phyloP scores from a whole-genome alignment of 2,329 filamentous ascomycete genomes.

The Teratosphaeria pseudoeucalypti region DNA sequence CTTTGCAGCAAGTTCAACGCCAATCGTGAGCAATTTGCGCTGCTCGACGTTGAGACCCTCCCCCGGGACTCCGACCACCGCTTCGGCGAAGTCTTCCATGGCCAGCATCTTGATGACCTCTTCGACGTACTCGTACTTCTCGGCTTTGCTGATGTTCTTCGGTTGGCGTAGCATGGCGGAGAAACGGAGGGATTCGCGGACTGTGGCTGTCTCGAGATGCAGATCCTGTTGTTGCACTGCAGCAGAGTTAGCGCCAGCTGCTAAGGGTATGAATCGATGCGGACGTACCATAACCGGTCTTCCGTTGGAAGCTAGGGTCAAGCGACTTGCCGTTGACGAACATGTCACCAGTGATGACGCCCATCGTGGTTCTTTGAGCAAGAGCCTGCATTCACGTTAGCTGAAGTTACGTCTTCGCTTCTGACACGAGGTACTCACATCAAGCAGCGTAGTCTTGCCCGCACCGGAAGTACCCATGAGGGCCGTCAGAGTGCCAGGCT shows the following conservation, averaged over 20 bases:
- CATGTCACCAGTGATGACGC: conserved; percentile 57
- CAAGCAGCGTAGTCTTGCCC: conserved; percentile 52
- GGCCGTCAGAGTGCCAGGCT: conserved; percentile 43
- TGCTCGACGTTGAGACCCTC: conserved; percentile 53
- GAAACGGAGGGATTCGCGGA: conserved; percentile 46
- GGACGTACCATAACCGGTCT: conserved; percentile 49
- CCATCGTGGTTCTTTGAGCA: conserved; percentile 48
- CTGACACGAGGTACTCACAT: conserved; percentile 22
- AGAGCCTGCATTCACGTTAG: conserved; percentile 28
- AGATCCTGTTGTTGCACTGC: conserved; percentile 51
- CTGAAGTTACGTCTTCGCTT: neutral
- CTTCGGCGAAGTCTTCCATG: conserved; percentile 57
- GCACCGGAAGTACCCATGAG: conserved; percentile 30
- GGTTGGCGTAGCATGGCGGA: conserved; percentile 51
- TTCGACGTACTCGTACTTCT: conserved; percentile 54
- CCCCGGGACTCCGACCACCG: conserved; percentile 39
- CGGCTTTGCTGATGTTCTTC: conserved; percentile 40
- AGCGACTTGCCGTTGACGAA: conserved; percentile 51
- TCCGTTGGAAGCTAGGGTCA: conserved; percentile 50
- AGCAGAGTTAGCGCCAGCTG: neutral
- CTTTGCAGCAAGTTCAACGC: conserved; percentile 30
- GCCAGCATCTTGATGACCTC: conserved; percentile 56
- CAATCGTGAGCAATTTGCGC: conserved; percentile 52
- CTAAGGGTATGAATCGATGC: neutral
- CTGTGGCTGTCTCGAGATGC: conserved; percentile 45